Evolutionary conservation across 2,329 filamentous ascomycete species (phyloP).

Genomic region (Elsinoe perseae): DNA sequence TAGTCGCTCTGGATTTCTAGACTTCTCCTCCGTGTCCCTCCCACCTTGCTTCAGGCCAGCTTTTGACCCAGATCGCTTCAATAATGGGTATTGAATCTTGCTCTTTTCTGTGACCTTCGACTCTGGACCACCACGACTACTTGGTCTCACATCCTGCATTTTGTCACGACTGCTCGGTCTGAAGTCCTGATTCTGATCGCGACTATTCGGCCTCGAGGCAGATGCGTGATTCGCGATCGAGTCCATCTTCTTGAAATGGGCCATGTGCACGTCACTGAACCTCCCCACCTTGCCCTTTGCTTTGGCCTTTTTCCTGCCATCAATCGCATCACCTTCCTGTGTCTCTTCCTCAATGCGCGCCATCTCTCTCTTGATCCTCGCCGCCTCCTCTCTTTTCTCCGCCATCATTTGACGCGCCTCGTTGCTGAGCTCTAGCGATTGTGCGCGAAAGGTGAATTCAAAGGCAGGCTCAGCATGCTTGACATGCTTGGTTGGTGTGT

Average conservation of each 20-base stretch:
- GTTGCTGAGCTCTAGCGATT: conserved; percentile 51
- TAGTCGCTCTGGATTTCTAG: background rate
- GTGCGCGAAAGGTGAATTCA: conserved; percentile 54
- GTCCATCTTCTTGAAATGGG: conserved; percentile 94
- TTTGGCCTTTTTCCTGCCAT: conserved; percentile 64
- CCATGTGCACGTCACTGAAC: conserved; percentile 79
- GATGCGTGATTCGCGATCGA: conserved; percentile 85
- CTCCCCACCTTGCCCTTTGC: conserved; percentile 70
- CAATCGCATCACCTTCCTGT: conserved; percentile 34
- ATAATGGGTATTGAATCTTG: conserved; percentile 22
- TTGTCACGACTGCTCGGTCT: background rate
- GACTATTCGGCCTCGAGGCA: conserved; percentile 54
- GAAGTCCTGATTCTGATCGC: conserved; percentile 9
- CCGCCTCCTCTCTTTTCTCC: conserved; percentile 64
- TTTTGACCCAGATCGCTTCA: conserved; percentile 52
- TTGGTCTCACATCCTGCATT: conserved; percentile 11
- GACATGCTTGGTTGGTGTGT: conserved; percentile 54
- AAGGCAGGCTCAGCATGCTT: conserved; percentile 38
- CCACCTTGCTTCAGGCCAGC: conserved; percentile 34
- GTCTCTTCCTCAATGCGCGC: conserved; percentile 51
- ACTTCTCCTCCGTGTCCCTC: background rate
- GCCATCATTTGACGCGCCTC: conserved; percentile 54
- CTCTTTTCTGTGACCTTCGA: background rate
- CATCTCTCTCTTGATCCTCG: conserved; percentile 62
- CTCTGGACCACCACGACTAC: background rate